phyloP scores from a whole-genome alignment of 192 early-diverging fungal genomes.

The Coemansia aciculifera region DNA sequence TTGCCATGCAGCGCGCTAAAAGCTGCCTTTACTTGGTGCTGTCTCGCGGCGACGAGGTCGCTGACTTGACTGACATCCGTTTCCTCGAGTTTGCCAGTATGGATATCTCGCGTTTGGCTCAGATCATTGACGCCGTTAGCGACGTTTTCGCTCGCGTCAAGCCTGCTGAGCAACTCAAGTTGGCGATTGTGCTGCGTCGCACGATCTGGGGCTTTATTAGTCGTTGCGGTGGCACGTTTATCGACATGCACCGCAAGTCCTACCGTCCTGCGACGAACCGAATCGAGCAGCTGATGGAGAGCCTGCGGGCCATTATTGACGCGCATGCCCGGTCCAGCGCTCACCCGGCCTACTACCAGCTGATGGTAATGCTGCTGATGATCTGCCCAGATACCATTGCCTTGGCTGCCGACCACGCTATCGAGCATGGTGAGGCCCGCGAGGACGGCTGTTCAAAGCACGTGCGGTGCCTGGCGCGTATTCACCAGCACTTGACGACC shows the following conservation, averaged over 20 bases:
- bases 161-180: constrained; percentile 68
- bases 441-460: constrained; percentile 50
- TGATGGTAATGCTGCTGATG: constrained; percentile 80
- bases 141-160: constrained; percentile 60
- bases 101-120: constrained; percentile 70
- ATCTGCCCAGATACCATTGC: constrained; percentile 76
- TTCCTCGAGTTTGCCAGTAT: constrained; percentile 84
- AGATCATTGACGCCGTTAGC: constrained; percentile 59
- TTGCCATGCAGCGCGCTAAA: constrained; percentile 73
- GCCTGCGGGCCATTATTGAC: constrained; percentile 54
- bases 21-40: constrained; percentile 64
- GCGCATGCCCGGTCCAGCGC: constrained; percentile 62
- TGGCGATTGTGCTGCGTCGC: constrained; percentile 73
- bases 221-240: constrained; percentile 80
- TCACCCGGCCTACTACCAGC: constrained; percentile 79
- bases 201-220: constrained; percentile 95
- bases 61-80: constrained; percentile 78
- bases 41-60: constrained; percentile 66
- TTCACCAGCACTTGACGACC: constrained; percentile 43
- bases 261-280: constrained; percentile 30
- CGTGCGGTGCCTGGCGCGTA: constrained; percentile 32
- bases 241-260: constrained; percentile 66
- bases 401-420: constrained; percentile 53
- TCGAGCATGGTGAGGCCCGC: constrained; percentile 58
- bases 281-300: constrained; percentile 42